Evolutionary conservation across 129 eudicot species (phyloP), one percentile per base, ranked within the genome.

Genomic region (Chrysanthemum lavandulifolium): DNA sequence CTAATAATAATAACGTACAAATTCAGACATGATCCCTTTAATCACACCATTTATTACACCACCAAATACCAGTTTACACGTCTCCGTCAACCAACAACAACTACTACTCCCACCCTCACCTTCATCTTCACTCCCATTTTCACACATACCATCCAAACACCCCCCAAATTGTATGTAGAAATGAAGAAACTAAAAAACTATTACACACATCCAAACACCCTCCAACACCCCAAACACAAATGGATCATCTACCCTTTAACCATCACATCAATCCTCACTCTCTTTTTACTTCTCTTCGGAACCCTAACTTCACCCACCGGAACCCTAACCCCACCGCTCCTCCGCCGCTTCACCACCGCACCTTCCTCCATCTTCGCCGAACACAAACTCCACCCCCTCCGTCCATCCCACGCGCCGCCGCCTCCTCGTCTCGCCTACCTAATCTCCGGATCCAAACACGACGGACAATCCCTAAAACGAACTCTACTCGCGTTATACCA

Each of bases 371-470:
- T 86, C 0, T 92, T 89, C 53, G 86, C 89, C 29, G 98, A 92
- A 66, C 81, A 95, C 6, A 87, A 84, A 79, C 92, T 92, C 58
- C 86, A 65, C 19, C 73, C 90, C 0, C 13, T 85, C 0, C 92
- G 90, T 1, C 36, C 79, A 18, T 78, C 86, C 33, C 21, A 75
- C 16, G 71, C 76, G 19, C 91, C 95, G 13, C 89, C 90, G 2
- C 95, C 88, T 33, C 98, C 96, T 5, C 91, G 98, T 0, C 58
- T 92, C 11, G 98, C 96, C 6, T 92, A 92, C 84, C 75, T 92
- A 6, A 85, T 92, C 2, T 92, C 98, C 59, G 98, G 98, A 49
- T 92, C 98, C 3, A 82, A 83, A 43, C 90, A 82, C 13, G 88
- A 89, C 36, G 88, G 88, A 7, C 13, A 23, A 3, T 83, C 82